Base-by-base conservation (phyloP, 768 basidiomycete genomes). In the Phaffia tasmanica region DNA sequence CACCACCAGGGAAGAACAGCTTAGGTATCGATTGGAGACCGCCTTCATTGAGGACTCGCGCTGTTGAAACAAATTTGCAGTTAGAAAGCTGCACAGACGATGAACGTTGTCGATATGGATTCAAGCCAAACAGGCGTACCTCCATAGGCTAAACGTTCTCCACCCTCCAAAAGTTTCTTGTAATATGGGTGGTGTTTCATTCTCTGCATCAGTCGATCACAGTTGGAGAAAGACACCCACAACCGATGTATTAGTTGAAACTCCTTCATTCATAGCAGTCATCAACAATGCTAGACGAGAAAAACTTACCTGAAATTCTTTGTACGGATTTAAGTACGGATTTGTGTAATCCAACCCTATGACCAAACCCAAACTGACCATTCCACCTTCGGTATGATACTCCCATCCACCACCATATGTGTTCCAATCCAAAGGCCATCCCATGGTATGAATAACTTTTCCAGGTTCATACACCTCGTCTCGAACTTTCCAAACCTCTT, bases 121-220 rank as follows among this genome's bases (percentile, higher is more conserved):
- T 49, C n/a, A 25, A 53, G 61, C 23, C 11, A 42, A 21, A 21
- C 25, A 7, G 32, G 51, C 65, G 1, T 2, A 68, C 67, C 67
- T 35, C 88, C 94, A 73, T 99, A 99, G 0, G 90, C 88, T 21
- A 99, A 80, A 62, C 94, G 85, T 64, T 84, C 83, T 35, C 83
- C 81, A 15, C 85, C 85, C 27, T 85, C 83, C 7, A 98, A 82
- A 9, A 97, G 83, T n/a, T 82, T 78, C 25, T 84, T 79, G 77
- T 92, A 89, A 76, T 89, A 87, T 0, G 94, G 91, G 73, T 99
- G 95, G 74, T 95, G 94, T 78, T 99, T 99, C 86, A 97, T 87
- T 56, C 87, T 81, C 84, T 86, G 70, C 23, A 42, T 23, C 21
- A 23, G 9, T 21, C 9, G 30, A 54, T 5, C 5, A 54, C 5